Percentiles rank a stretch among this genome's conserved stretches.
Conservation (phyloP, 1,284 basidiomycete species). For the Schizophyllum commune region DNA sequence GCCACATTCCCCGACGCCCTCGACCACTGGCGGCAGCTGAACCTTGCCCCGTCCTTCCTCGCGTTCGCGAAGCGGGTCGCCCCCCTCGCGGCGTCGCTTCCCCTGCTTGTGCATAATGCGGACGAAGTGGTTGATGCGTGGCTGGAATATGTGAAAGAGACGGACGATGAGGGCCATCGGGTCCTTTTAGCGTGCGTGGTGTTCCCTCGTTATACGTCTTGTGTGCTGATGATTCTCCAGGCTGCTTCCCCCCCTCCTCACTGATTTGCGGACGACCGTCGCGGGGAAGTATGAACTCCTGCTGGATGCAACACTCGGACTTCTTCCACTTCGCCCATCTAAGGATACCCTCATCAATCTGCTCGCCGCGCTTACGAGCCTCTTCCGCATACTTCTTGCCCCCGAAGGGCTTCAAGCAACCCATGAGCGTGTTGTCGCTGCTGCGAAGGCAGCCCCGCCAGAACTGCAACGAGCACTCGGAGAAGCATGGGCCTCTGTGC, state of each 20-base stretch:
- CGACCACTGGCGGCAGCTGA: constrained; percentile 70
- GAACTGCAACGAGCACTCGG: too few relatives aligned
- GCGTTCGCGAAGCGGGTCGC: constrained; percentile 56
- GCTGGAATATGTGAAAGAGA: constrained; percentile 42
- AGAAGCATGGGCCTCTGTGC: too few relatives aligned
- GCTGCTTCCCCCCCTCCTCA: constrained; percentile 64
- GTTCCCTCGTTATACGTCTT: neutral
- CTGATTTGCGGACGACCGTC: constrained; percentile 69
- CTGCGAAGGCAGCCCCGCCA: too few relatives aligned
- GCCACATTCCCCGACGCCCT: constrained; percentile 55
- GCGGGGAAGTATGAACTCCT: constrained; percentile 50
- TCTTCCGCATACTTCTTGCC: constrained; percentile 17
- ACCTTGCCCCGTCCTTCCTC: constrained; percentile 72
- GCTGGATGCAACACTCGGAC: constrained; percentile 42
- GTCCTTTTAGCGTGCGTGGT: constrained; percentile 65
- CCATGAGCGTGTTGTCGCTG: too few relatives aligned
- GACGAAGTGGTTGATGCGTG: constrained; percentile 56
- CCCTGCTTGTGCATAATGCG: constrained; percentile 78
- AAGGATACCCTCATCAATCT: constrained; percentile 55
- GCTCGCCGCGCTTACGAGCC: constrained; percentile 52
- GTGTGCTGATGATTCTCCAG: constrained; percentile 27
- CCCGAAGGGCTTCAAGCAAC: too few relatives aligned
- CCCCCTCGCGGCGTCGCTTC: constrained; percentile 67
- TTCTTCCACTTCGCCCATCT: constrained; percentile 52
- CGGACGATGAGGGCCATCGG: constrained; percentile 63